Evolutionary conservation across 768 basidiomycete genomes (phyloP), one percentile per base, ranked within the genome.

Genomic region (Cubamyces sp.): DNA sequence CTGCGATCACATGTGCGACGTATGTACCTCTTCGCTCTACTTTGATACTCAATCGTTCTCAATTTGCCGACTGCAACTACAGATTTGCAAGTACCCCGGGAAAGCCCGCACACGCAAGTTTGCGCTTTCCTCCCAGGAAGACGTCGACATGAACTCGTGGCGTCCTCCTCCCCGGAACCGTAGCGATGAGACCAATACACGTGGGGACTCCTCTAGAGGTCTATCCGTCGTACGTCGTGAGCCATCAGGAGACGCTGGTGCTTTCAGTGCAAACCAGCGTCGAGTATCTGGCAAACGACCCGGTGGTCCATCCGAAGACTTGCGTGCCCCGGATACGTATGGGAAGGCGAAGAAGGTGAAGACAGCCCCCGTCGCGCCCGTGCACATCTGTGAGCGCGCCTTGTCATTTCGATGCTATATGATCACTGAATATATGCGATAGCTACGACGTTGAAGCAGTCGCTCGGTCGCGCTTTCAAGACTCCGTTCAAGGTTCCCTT

Each of bases 1-100:
- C 66, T 94, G 92, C 67, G 74, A 87, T 54, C 77, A 79, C 49
- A 93, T 92, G 90, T 94, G 92, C 67, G 92, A 94, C 71, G 92
- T 92, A 68, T 25, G 86, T 60, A 14, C n/a, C 50, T 30, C 39
- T 54, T 12, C 12, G 11, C 21, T 28, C 7, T 25, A 1, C 19
- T 7, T 5, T n/a, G 19, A 21, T 40, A 9, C 34, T 34, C 34
- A 12, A 21, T 18, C 39, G 49, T n/a, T n/a, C n/a, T n/a, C n/a
- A n/a, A n/a, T n/a, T n/a, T 37, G n/a, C 21, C 37, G 11, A 30
- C 46, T 5, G 15, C 7, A 26, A 12, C 25, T 49, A 15, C 57
- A 93, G 92, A 81, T 92, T 3, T 94, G 92, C 76, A 91, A 89
- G 74, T 85, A 86, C 64, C 88, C 90, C 0, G 86, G 87, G 23